Conservation (phyloP, 2,329 filamentous ascomycete genomes). For the Aspergillus oerlinghausenensis region DNA sequence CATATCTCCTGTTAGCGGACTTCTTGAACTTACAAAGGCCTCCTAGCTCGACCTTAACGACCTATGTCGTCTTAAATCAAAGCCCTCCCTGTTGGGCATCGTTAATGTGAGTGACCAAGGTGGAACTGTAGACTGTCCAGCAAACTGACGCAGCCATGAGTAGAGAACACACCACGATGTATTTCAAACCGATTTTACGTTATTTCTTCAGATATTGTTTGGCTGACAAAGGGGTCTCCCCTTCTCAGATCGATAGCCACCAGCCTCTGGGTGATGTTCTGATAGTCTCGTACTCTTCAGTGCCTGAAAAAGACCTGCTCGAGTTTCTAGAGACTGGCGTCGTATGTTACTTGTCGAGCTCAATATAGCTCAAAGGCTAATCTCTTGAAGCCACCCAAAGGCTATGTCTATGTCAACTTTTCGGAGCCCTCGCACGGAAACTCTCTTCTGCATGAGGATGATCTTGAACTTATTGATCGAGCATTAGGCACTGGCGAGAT, state of each 20-base stretch:
- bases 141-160: neutral
- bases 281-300: conserved; percentile 23
- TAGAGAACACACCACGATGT: conserved; percentile 16
- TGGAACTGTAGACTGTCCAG: neutral
- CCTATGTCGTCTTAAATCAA: conserved; percentile 16
- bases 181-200: neutral
- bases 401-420: conserved; percentile 48
- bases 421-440: conserved; percentile 36
- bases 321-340: conserved; percentile 19
- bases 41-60: conserved; percentile 18
- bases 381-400: conserved; percentile 41
- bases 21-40: neutral
- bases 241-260: conserved; percentile 15
- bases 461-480: conserved; percentile 51
- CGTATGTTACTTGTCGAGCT: conserved; percentile 8
- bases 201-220: neutral
- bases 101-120: conserved; percentile 13
- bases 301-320: conserved; percentile 25
- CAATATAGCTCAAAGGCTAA: neutral
- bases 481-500: conserved; percentile 51
- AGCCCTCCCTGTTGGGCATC: conserved; percentile 15
- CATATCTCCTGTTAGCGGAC: neutral
- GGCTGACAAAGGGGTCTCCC: neutral
- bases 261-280: conserved; percentile 29
- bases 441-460: conserved; percentile 39